These are phyloP conservation scores for Wallacemonas sp. DNA, from an alignment of 208 protist genomes.

Conservation along the genomic window DNA sequence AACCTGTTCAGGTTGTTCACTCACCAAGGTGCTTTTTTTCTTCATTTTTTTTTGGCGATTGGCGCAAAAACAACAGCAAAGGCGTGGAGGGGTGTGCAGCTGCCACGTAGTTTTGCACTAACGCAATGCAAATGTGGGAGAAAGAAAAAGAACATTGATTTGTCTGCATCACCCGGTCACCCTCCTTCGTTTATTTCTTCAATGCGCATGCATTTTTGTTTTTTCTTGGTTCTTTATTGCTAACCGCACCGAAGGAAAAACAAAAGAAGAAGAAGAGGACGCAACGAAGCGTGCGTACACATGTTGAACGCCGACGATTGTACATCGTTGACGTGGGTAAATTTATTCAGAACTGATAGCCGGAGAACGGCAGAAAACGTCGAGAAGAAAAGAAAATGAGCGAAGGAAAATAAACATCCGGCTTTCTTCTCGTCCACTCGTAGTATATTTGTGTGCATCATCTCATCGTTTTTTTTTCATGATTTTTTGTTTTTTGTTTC, in stretches of 20 bases:
- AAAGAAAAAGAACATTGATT: no score
- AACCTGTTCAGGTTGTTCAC: no score
- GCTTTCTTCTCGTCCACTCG: slow-evolving; percentile 10
- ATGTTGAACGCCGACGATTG: no score
- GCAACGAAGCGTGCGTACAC: not conserved
- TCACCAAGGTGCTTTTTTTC: slow-evolving; percentile 1
- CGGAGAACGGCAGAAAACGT: slow-evolving; percentile 1
- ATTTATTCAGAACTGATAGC: slow-evolving; percentile 20
- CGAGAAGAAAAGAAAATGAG: not conserved
- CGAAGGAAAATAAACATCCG: not conserved
- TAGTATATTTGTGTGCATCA: slow-evolving; percentile 15
- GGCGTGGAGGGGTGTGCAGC: no score
- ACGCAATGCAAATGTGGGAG: no score
- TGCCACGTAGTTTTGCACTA: no score
- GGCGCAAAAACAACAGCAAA: not conserved
- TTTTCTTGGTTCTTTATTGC: slow-evolving; percentile 13
- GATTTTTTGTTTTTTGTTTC: slow-evolving; percentile 21
- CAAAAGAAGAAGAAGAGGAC: not conserved
- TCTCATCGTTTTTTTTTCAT: slow-evolving; percentile 23
- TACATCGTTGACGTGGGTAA: slow-evolving; percentile 15
- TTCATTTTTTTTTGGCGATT: slow-evolving; percentile 1
- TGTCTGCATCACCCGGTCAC: not conserved
- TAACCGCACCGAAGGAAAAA: slow-evolving; percentile 2
- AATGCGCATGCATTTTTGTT: not conserved
- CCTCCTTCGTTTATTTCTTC: slow-evolving; percentile 17